Evolutionary conservation across 768 basidiomycete species (phyloP), one percentile per base, ranked within the genome.

Genomic region (Leccinum boreale): DNA sequence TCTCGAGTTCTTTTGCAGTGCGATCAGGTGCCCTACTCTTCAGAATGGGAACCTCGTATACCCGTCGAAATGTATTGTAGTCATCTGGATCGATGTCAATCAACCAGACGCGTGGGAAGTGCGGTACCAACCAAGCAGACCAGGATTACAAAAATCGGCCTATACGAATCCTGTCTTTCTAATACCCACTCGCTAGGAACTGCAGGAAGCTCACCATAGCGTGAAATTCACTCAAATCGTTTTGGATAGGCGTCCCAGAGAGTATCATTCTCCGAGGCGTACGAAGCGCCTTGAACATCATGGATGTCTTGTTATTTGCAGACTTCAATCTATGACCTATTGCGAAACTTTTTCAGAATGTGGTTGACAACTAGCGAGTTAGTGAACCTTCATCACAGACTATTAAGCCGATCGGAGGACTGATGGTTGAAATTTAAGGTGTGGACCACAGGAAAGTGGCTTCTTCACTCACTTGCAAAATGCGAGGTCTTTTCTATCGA

Each of bases 161-260:
- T 93, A 58, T 35, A 58, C 4, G 39, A 55, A 58, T 33, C 1
- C 17, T 2, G 28, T 36, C 55, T 42, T 56, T 36, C 55, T 10
- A 39, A 39, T 10, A 39, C 48, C 3, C 33, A n/a, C 26, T 19
- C 10, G 1, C 8, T 45, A 45, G 50, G 36, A 51, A 17, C 42
- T 44, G 0, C 3, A n/a, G 53, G 15, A 19, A 36, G 65, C 81
- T 61, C 62, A 94, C 94, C 96, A 98, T 98, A 4, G 94, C 84
- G 73, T 97, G 96, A 67, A 96, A 96, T 72, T 99, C 97, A 61
- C 89, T 79, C 28, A 99, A 74, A 70, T 98, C 93, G 72, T 99
- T 99, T 70, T 98, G 97, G 44, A 99, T 91, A 1, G 97, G 97
- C 1, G 97, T 99, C 31, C 97, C 97, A 1, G 94, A 94, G 4